A percentile compares a stretch with the other conserved stretches of the same genome.
Evolutionary conservation across 129 eudicot genomes (phyloP).

Genomic region (Flaveria sonorensis): DNA sequence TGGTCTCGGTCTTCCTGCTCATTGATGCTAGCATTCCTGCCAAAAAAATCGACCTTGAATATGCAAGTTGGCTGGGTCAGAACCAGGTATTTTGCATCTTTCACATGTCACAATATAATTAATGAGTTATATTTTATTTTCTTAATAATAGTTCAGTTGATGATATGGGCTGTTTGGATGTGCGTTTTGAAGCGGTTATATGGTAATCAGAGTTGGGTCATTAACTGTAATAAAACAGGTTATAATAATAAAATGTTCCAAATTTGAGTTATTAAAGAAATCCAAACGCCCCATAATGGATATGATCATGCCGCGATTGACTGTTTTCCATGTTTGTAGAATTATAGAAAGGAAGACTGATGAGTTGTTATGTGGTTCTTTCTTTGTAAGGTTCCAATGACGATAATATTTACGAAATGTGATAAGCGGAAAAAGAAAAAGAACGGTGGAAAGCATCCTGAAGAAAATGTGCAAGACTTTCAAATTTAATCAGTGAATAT

Average conservation of each 20-base stretch:
- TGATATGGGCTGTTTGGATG: no score
- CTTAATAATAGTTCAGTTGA: background rate
- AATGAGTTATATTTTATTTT: background rate
- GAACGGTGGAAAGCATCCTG: constrained; percentile 92
- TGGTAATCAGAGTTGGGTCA: no score
- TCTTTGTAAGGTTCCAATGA: constrained; percentile 80
- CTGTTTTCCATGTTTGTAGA: no score
- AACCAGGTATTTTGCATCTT: constrained; percentile 56
- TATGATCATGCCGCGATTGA: background rate
- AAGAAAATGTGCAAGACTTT: constrained; percentile 83
- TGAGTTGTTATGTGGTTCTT: background rate
- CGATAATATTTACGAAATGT: constrained; percentile 85
- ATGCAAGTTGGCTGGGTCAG: constrained; percentile 93
- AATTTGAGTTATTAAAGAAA: background rate
- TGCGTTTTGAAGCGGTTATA: no score
- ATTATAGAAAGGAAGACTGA: background rate
- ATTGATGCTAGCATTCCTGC: constrained; percentile 97
- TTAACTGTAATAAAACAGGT: no score
- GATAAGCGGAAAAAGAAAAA: constrained; percentile 95
- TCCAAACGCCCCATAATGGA: no score
- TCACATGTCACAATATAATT: background rate
- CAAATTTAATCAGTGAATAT: constrained; percentile 67
- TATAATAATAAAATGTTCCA: background rate
- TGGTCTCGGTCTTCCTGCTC: constrained; percentile 86
- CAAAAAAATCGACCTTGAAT: constrained; percentile 81